Evolutionary conservation across 352 stramenopile genomes (phyloP).

Genomic region (Phytophthora cactorum): DNA sequence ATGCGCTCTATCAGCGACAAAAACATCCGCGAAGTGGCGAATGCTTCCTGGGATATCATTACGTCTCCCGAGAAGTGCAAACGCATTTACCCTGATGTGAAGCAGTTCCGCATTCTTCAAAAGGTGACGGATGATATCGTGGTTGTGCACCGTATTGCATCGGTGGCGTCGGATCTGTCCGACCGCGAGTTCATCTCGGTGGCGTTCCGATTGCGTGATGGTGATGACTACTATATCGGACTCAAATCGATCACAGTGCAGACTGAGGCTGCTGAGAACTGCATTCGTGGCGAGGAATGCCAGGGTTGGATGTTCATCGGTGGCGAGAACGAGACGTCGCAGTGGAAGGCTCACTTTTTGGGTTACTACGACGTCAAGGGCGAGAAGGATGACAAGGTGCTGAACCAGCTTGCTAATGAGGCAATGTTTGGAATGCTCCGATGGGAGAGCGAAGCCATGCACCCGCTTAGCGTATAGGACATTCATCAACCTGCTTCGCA

Average conservation of each 20-base stretch:
- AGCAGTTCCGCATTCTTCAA: conserved; percentile 84
- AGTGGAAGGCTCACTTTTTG: conserved; percentile 82
- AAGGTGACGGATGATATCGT: conserved; percentile 88
- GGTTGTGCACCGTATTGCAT: conserved; percentile 78
- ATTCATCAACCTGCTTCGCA: conserved; percentile 1
- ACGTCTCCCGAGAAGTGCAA: conserved; percentile 85
- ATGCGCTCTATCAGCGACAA: too few species aligned
- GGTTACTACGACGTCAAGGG: conserved; percentile 87
- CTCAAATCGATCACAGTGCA: conserved; percentile 79
- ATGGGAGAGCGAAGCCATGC: conserved; percentile 88
- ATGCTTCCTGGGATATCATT: conserved; percentile 57
- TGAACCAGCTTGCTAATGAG: conserved; percentile 85
- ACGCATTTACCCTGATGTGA: conserved; percentile 85
- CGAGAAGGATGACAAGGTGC: conserved; percentile 84
- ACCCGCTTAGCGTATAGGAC: conserved; percentile 73
- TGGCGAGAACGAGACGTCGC: conserved; percentile 62
- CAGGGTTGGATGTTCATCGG: conserved; percentile 88
- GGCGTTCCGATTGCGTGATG: conserved; percentile 74
- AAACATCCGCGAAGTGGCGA: too few species aligned
- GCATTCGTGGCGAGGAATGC: conserved; percentile 81
- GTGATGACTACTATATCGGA: conserved; percentile 81
- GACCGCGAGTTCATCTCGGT: conserved; percentile 85
- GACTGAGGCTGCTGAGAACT: conserved; percentile 77
- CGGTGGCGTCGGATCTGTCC: conserved; percentile 72
- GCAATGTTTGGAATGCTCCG: conserved; percentile 87